These are phyloP conservation scores for Daldinia grandis DNA, from an alignment of 495 filamentous ascomycete species.

Conservation along the genomic window DNA sequence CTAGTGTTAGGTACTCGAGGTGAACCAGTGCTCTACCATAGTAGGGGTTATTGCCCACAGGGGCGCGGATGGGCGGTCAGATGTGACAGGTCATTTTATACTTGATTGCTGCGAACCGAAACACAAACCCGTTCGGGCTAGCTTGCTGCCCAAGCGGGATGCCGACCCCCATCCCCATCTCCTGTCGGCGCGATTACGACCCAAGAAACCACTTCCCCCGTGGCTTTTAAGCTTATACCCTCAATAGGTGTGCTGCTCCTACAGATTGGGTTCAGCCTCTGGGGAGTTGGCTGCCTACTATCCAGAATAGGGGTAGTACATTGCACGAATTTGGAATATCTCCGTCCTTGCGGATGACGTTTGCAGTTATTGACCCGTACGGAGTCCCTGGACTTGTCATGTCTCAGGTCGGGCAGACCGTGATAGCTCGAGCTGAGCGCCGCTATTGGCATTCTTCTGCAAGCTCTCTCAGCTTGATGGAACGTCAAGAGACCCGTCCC, in stretches of 20 bases:
- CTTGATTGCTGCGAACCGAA: slow-evolving; percentile 28
- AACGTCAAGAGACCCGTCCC: slow-evolving; percentile 25
- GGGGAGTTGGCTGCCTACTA: slow-evolving; percentile 19
- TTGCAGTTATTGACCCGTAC: slow-evolving; percentile 29
- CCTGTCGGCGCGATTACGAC: slow-evolving; percentile 39
- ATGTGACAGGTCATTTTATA: slow-evolving; percentile 40
- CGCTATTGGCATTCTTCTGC: slow-evolving; percentile 18
- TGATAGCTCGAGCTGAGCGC: slow-evolving; percentile 23
- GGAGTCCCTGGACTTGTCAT: slow-evolving; percentile 28
- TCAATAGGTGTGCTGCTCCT: slow-evolving; percentile 30
- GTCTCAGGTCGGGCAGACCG: slow-evolving; percentile 17
- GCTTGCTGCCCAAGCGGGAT: slow-evolving; percentile 37
- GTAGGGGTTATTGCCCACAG: slow-evolving; percentile 28
- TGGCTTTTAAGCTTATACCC: slow-evolving; percentile 41
- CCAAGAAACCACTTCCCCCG: slow-evolving; percentile 30
- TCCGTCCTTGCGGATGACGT: slow-evolving; percentile 20
- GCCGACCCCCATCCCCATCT: slow-evolving; percentile 27
- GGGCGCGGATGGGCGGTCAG: slow-evolving; percentile 43
- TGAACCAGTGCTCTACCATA: slow-evolving; percentile 17
- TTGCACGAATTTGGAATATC: slow-evolving; percentile 28
- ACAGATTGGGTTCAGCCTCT: slow-evolving; percentile 42
- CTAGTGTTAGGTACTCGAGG: slow-evolving; percentile 27
- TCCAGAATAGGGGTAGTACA: slow-evolving; percentile 20
- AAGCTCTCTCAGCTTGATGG: slow-evolving; percentile 33
- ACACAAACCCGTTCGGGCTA: slow-evolving; percentile 37